Percentiles rank a stretch among this genome's conserved stretches.
phyloP scores from a whole-genome alignment of 148 eudicot genomes.

The Salicornia ramosissima region DNA sequence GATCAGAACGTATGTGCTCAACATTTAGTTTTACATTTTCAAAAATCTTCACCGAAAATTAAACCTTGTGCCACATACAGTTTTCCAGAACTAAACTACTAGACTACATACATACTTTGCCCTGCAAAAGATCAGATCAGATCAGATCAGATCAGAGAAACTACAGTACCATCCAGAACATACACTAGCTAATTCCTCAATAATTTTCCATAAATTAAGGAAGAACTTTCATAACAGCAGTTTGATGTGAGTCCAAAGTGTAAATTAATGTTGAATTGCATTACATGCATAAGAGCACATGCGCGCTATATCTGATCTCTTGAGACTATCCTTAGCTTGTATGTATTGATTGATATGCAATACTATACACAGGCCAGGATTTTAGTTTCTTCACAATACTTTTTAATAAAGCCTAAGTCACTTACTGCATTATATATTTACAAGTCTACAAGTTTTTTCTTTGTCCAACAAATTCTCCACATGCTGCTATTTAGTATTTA shows the following conservation, averaged over 20 bases:
- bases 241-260: background rate
- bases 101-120: constrained; percentile 34
- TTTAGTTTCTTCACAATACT: background rate
- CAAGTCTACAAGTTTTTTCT: background rate
- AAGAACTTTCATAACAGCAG: background rate
- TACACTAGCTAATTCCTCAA: background rate
- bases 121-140: constrained; percentile 32
- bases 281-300: too few species aligned
- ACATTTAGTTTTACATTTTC: too few species aligned
- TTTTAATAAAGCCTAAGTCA: background rate
- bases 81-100: background rate
- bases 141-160: too few species aligned
- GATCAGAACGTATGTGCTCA: too few species aligned
- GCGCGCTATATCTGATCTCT: too few species aligned
- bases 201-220: background rate
- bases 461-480: background rate
- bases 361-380: too few species aligned
- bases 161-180: background rate
- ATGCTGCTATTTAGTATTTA: background rate
- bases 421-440: too few species aligned
- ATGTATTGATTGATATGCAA: too few species aligned
- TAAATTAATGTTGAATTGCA: background rate
- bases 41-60: background rate
- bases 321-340: too few species aligned
- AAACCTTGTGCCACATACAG: background rate